Percentiles rank a stretch among this genome's conserved stretches.
These are phyloP conservation scores for Skeletonema costatum DNA, from an alignment of 108 stramenopile genomes.

Conservation along the genomic window DNA sequence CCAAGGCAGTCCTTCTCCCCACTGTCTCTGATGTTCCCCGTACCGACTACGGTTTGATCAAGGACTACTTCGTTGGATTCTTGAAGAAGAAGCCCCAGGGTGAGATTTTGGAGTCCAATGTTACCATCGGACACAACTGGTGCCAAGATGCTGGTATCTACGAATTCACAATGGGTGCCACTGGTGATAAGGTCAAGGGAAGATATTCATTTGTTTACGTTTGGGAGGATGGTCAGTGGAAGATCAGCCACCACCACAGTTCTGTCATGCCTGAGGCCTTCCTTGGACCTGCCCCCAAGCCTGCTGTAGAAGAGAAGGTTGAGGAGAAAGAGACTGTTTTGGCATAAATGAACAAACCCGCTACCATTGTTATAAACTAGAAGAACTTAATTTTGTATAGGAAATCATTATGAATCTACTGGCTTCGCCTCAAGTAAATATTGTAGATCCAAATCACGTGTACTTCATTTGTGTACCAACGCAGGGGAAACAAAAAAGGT, in stretches of 20 bases:
- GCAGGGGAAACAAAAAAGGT: too few relatives aligned
- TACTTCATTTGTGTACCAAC: too few relatives aligned
- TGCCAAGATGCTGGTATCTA: constrained; percentile 57
- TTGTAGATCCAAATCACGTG: too few relatives aligned
- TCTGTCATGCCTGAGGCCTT: constrained; percentile 66
- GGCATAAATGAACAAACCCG: not conserved
- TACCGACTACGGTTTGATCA: constrained; percentile 45
- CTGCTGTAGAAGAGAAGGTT: not conserved
- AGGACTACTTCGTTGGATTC: constrained; percentile 56
- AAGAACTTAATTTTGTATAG: too few relatives aligned
- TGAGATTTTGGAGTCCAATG: constrained; percentile 40
- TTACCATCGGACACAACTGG: constrained; percentile 51
- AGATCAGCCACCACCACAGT: constrained; percentile 74
- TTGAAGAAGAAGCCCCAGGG: constrained; percentile 60
- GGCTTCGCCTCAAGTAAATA: too few relatives aligned
- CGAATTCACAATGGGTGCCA: constrained; percentile 66
- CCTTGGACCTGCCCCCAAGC: constrained; percentile 5
- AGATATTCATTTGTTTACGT: constrained; percentile 66
- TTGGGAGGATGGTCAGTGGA: constrained; percentile 70
- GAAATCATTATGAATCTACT: not conserved
- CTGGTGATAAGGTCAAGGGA: constrained; percentile 55
- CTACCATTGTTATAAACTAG: too few relatives aligned
- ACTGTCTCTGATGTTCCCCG: constrained; percentile 61
- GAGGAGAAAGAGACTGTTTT: constrained; percentile 10
- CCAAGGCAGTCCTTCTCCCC: constrained; percentile 38